Evolutionary conservation across 257 asterid genomes (phyloP).

Genomic region (Petrea volubilis): DNA sequence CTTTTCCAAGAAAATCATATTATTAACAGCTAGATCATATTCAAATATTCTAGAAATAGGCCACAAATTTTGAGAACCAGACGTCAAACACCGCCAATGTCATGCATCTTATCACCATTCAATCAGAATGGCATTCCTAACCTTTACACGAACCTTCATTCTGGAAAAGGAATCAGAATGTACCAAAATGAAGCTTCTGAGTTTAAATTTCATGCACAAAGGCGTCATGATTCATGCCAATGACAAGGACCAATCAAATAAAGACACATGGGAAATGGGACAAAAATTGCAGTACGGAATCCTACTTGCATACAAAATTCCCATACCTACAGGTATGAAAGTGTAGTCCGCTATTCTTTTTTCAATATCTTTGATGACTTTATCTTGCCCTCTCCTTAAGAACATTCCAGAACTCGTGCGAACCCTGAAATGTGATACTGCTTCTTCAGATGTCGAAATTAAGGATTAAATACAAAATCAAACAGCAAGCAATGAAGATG

Average conservation of each 20-base stretch:
- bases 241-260: background rate
- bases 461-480: background rate
- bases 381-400: constrained; percentile 74
- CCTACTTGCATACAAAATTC: background rate
- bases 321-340: constrained; percentile 82
- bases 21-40: background rate
- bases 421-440: constrained; percentile 49
- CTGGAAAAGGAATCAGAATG: background rate
- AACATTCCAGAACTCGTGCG: constrained; percentile 92
- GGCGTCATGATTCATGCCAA: background rate
- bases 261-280: background rate
- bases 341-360: constrained; percentile 80
- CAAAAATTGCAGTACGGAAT: background rate
- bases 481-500: background rate
- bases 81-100: background rate
- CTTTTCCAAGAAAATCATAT: background rate
- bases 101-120: background rate
- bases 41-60: background rate
- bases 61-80: background rate
- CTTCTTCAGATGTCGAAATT: constrained; percentile 11
- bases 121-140: background rate
- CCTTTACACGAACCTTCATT: background rate
- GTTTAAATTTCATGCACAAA: background rate
- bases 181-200: background rate
- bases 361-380: constrained; percentile 65